phyloP scores from a whole-genome alignment of 768 basidiomycete species.

The Rhizopogon vesiculosus region DNA sequence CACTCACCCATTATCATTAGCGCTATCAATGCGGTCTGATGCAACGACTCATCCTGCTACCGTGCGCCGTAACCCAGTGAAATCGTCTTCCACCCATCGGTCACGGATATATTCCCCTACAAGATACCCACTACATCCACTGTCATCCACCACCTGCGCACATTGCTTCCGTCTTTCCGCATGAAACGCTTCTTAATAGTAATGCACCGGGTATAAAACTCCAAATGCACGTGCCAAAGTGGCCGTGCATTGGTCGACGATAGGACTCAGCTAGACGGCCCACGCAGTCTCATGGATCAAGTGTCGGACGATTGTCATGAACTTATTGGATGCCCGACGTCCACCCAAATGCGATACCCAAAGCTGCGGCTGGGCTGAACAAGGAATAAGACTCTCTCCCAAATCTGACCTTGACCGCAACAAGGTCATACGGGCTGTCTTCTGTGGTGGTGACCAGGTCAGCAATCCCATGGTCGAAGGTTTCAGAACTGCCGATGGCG shows the following conservation, averaged over 20 bases:
- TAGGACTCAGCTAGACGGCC: not conserved
- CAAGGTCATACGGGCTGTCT: not conserved
- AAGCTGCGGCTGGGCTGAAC: not conserved
- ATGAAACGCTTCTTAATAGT: no score
- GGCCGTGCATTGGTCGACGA: not conserved
- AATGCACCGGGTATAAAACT: not conserved
- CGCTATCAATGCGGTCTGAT: no score
- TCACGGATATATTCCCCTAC: no score
- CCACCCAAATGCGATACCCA: not conserved
- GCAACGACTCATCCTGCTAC: no score
- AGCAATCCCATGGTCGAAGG: not conserved
- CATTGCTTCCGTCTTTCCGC: not conserved
- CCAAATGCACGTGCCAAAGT: not conserved
- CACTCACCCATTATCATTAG: no score
- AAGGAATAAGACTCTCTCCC: not conserved
- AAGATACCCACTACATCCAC: no score
- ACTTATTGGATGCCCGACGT: not conserved
- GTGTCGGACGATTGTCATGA: not conserved
- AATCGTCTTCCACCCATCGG: no score
- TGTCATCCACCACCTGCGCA: not conserved
- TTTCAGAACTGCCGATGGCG: not conserved
- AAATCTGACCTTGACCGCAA: not conserved
- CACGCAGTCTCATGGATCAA: not conserved
- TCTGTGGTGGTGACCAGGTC: not conserved
- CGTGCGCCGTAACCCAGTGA: no score